These are phyloP conservation scores for Begonia loranthoides DNA, from an alignment of 306 rosid genomes.

Conservation along the genomic window DNA sequence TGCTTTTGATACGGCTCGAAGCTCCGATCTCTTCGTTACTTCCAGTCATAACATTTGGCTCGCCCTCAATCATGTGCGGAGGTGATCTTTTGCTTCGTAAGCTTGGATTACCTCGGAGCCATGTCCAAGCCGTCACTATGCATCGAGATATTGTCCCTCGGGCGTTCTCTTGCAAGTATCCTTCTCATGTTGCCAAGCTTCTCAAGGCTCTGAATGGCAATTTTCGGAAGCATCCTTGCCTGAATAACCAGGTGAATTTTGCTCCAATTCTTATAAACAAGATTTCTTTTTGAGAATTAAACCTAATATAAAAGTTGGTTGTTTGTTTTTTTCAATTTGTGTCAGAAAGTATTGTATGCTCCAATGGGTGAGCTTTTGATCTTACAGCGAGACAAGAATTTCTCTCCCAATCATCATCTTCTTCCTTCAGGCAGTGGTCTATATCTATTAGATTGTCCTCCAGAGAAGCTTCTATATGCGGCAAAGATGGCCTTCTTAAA, in stretches of 20 bases:
- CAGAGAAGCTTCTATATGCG: constrained; percentile 47
- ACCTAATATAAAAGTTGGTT: neutral
- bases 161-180: constrained; percentile 92
- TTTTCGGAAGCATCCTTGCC: constrained; percentile 87
- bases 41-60: constrained; percentile 86
- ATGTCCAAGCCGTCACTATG: constrained; percentile 68
- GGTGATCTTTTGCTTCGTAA: constrained; percentile 63
- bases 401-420: constrained; percentile 78
- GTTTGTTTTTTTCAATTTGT: neutral
- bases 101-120: constrained; percentile 61
- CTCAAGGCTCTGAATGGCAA: constrained; percentile 76
- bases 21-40: constrained; percentile 67
- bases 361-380: constrained; percentile 90
- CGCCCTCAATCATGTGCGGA: constrained; percentile 91
- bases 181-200: constrained; percentile 64
- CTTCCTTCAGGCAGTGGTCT: constrained; percentile 88
- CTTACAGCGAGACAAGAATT: constrained; percentile 79
- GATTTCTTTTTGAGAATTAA: neutral
- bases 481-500: constrained; percentile 58
- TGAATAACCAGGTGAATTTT: constrained; percentile 51
- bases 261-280: neutral
- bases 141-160: constrained; percentile 96
- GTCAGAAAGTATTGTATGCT: constrained; percentile 62
- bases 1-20: constrained; percentile 68
- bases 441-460: constrained; percentile 38